phyloP scores from a whole-genome alignment of 2,329 filamentous ascomycete genomes.

The Trichoderma polysporum region DNA sequence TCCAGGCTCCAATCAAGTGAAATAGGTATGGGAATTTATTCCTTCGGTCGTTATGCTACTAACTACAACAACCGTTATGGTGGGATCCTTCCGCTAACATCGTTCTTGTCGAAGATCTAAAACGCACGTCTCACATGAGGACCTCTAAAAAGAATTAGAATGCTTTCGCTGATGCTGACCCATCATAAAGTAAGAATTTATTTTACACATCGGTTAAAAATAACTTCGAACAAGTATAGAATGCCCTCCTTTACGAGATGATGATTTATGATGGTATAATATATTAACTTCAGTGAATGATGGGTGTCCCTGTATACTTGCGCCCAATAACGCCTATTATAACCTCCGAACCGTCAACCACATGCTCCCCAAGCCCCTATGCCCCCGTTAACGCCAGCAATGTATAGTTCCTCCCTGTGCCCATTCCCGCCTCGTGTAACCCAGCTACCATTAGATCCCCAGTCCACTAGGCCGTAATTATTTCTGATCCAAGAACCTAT shows the following conservation, averaged over 20 bases:
- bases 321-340: neutral
- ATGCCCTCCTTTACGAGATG: neutral
- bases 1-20: no score
- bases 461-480: slow-evolving; percentile 1
- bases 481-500: neutral
- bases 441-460: neutral
- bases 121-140: no score
- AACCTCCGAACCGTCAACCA: neutral
- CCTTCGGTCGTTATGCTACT: no score
- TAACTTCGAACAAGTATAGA: no score
- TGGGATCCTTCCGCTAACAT: no score
- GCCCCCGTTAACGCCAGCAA: slow-evolving; percentile 5
- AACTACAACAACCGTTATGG: no score
- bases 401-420: slow-evolving; percentile 5
- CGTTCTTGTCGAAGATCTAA: no score
- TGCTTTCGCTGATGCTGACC: no score
- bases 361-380: neutral
- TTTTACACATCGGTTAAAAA: no score
- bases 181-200: no score
- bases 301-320: neutral
- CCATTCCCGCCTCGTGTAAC: slow-evolving; percentile 11
- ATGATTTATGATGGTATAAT: neutral
- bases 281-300: neutral
- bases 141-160: no score
- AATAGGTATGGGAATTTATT: no score